These are phyloP conservation scores for Heterobasidion occidentale DNA, from an alignment of 1,284 basidiomycete species.

Conservation along the genomic window DNA sequence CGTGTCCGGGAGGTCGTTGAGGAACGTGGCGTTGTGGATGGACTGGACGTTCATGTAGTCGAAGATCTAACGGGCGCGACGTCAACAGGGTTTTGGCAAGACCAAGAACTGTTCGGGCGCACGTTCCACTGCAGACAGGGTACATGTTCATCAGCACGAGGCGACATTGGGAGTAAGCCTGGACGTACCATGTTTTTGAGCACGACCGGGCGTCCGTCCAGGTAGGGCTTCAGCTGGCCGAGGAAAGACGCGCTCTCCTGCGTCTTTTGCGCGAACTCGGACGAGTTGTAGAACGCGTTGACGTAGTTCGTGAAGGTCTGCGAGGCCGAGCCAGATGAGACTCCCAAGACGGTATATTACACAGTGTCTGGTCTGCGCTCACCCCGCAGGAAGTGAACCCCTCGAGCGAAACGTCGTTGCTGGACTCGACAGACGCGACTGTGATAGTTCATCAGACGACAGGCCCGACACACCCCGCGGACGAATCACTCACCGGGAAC, in stretches of 20 bases:
- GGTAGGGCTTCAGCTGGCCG: conserved; percentile 26
- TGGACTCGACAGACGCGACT: conserved; percentile 38
- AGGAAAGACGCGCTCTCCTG: conserved; percentile 30
- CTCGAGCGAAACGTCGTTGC: conserved; percentile 32
- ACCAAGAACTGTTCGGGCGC: not conserved
- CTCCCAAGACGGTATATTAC: not conserved
- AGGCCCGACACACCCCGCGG: not conserved
- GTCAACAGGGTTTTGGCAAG: not conserved
- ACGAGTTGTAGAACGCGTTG: conserved; percentile 22
- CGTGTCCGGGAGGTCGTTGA: conserved; percentile 19
- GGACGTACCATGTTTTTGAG: conserved; percentile 33
- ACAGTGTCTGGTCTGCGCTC: conserved; percentile 6
- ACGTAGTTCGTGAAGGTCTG: conserved; percentile 24
- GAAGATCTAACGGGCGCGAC: conserved; percentile 27
- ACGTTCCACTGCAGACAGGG: conserved; percentile 25
- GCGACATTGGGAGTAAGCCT: not conserved
- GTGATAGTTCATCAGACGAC: conserved; percentile 1
- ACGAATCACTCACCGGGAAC: conserved; percentile 43
- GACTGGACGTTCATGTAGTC: conserved; percentile 45
- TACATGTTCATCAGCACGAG: not conserved
- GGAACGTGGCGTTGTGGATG: conserved; percentile 36
- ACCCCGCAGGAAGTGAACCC: conserved; percentile 39
- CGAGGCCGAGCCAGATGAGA: not conserved
- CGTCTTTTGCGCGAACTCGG: conserved; percentile 27
- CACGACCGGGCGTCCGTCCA: conserved; percentile 33